Evolutionary conservation across 2,329 filamentous ascomycete species (phyloP), one percentile per base, ranked within the genome.

Genomic region (Tolypocladium paradoxum): DNA sequence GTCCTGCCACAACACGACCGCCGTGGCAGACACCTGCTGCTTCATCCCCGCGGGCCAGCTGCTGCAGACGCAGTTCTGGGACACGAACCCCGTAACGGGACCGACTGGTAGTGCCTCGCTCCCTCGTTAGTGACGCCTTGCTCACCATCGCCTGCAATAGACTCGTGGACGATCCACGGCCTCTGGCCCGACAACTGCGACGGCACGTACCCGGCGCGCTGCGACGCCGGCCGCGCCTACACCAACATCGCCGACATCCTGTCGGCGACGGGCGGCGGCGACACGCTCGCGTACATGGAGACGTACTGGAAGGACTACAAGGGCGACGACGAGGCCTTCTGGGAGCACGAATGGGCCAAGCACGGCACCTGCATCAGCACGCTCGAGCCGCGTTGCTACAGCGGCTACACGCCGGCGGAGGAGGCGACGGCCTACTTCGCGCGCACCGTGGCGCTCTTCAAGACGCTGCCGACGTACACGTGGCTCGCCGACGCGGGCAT

Each of bases 51-150:
- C 84, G 6, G 87, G 87, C 8, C 79, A 87, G 59, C 70, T 90
- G 49, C 74, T 90, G 6, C 80, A 82, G 68, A 90, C 87, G 3
- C 86, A 90, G 62, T 90, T 90, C 69, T 90, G 87, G 87, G 85
- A 90, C 63, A 78, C 80, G 1, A 65, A 77, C 54, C 85, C 85
- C 1, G 71, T 76, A 1, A 78, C 81, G 4, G 85, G 87, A 0
- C 85, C 87, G 2, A 45, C 58, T n/a, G 60, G 64, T 64, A 56
- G 47, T 51, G 2, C 24, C 4, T 3, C 11, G 7, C 24, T 8
- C 33, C 2, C 22, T 52, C 5, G 12, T 14, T 14, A 3, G 14
- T 8, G 1, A 7, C 22, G 2, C 22, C 22, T 43, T 48, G 33
- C 37, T 29, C 2, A 38, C n/a, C 29, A 22, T 34, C 14, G 1